phyloP scores from a whole-genome alignment of 2,329 filamentous ascomycete species.

The Botrytis galanthina region DNA sequence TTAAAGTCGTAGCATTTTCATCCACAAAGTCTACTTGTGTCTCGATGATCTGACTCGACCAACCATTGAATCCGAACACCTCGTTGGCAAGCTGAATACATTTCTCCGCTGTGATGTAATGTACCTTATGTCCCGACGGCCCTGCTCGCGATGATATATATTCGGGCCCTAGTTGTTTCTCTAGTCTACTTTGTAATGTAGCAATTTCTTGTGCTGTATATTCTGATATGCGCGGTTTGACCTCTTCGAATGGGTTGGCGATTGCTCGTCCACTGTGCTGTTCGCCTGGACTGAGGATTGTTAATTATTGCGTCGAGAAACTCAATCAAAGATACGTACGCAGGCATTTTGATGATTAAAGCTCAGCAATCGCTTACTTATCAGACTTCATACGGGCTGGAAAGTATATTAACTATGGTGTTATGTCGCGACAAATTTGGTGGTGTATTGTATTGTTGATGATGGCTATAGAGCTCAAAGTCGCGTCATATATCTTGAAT shows the following conservation, averaged over 20 bases:
- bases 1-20: conserved; percentile 73
- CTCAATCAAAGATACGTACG: conserved; percentile 40
- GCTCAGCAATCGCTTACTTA: conserved; percentile 14
- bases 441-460: neutral
- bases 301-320: conserved; percentile 20
- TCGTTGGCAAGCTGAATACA: conserved; percentile 93
- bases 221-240: conserved; percentile 64
- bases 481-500: conserved; percentile 14
- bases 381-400: neutral
- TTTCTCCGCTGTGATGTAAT: conserved; percentile 95
- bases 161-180: conserved; percentile 93
- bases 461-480: neutral
- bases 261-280: conserved; percentile 56
- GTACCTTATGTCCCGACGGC: conserved; percentile 79
- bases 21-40: conserved; percentile 95
- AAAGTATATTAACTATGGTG: neutral
- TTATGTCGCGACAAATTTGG: neutral
- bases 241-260: conserved; percentile 79
- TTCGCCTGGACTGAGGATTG: conserved; percentile 58
- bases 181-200: conserved; percentile 78
- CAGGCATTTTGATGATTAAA: conserved; percentile 43
- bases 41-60: conserved; percentile 94
- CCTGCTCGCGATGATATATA: conserved; percentile 88
- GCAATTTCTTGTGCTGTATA: conserved; percentile 92
- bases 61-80: conserved; percentile 95